phyloP scores from a whole-genome alignment of 768 basidiomycete species.

The Punctularia strigosozonata region DNA sequence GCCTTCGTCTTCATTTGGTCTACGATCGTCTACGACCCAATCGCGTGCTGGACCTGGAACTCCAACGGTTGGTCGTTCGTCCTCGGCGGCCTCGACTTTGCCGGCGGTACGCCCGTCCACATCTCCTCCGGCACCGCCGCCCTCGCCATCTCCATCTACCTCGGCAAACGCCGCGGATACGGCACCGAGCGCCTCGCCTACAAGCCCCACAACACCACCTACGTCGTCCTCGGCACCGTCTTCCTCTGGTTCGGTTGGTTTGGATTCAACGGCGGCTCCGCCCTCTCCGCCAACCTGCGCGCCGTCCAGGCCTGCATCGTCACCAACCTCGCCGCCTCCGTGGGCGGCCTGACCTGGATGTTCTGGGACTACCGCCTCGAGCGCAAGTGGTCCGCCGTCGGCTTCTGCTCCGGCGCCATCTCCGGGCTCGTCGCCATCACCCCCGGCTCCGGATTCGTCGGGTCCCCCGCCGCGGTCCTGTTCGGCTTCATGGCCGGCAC shows the following conservation, averaged over 20 bases:
- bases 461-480: conserved; percentile 64
- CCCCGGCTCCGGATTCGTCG: conserved; percentile 75
- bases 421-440: conserved; percentile 85
- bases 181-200: conserved; percentile 86
- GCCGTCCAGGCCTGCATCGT: conserved; percentile 85
- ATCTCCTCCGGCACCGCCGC: conserved; percentile 91
- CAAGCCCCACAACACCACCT: conserved; percentile 89
- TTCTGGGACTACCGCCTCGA: conserved; percentile 91
- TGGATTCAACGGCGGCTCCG: conserved; percentile 90
- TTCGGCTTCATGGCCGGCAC: conserved; percentile 82
- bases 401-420: conserved; percentile 93
- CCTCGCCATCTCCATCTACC: conserved; percentile 80
- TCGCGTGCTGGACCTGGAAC: conserved; percentile 98
- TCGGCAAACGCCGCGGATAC: conserved; percentile 85
- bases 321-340: conserved; percentile 84
- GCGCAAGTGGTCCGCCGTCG: conserved; percentile 86
- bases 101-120: conserved; percentile 94
- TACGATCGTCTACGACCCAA: conserved; percentile 83
- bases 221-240: conserved; percentile 87
- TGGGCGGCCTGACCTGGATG: conserved; percentile 92
- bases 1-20: conserved; percentile 89
- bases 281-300: conserved; percentile 79
- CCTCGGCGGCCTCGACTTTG: conserved; percentile 83
- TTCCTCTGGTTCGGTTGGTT: conserved; percentile 97
- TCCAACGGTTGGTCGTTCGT: conserved; percentile 61